A percentile compares a stretch with the other conserved stretches of the same genome.
These are phyloP conservation scores for Sugiyamaella mastotermitis DNA, from an alignment of 805 yeast genomes.

Conservation along the genomic window DNA sequence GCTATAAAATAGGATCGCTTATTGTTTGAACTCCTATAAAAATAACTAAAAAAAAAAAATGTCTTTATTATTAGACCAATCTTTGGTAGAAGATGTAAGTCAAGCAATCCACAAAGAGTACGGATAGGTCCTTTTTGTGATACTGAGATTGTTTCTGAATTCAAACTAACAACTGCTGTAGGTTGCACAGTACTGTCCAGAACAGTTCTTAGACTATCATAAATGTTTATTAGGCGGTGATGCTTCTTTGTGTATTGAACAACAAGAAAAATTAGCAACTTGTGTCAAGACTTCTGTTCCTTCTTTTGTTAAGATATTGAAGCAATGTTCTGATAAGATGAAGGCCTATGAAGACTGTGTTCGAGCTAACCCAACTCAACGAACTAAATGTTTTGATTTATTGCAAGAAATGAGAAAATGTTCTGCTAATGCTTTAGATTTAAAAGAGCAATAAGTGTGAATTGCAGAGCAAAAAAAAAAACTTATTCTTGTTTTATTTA, in stretches of 20 bases:
- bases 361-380: slow-evolving; percentile 38
- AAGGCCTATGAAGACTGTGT: slow-evolving; percentile 64
- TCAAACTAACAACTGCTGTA: slow-evolving; percentile 14
- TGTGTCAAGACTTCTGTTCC: slow-evolving; percentile 68
- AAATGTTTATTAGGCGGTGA: slow-evolving; percentile 59
- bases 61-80: slow-evolving; percentile 57
- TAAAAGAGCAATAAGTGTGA: slow-evolving; percentile 1
- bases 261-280: slow-evolving; percentile 51
- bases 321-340: slow-evolving; percentile 52
- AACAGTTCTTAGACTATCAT: slow-evolving; percentile 64
- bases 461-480: too few relatives aligned
- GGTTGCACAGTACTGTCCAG: slow-evolving; percentile 72
- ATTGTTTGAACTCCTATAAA: too few relatives aligned
- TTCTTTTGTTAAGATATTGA: slow-evolving; percentile 61
- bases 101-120: background rate
- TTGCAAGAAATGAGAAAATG: slow-evolving; percentile 59
- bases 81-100: slow-evolving; percentile 65
- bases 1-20: too few relatives aligned
- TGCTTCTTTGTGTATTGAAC: slow-evolving; percentile 43
- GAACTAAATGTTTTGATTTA: slow-evolving; percentile 47
- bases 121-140: too few relatives aligned
- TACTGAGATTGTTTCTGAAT: background rate
- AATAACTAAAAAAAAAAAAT: slow-evolving; percentile 24
- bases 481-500: too few relatives aligned
- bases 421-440: slow-evolving; percentile 37